These are phyloP conservation scores for Ochetophila trinervis DNA, from an alignment of 306 rosid genomes.

Conservation along the genomic window DNA sequence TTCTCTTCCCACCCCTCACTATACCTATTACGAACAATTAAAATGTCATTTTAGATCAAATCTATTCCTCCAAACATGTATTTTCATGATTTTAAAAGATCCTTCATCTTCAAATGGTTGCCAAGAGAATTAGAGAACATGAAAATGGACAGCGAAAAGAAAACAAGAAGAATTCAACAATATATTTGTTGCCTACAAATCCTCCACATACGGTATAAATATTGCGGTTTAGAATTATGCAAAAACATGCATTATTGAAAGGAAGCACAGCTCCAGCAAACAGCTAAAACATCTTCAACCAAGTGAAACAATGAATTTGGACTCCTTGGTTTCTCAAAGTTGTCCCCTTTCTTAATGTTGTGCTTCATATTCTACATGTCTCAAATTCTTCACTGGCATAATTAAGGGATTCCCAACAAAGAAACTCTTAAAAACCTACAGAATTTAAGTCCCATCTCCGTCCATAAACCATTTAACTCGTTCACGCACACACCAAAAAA, in stretches of 20 bases:
- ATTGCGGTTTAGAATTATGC: conserved; percentile 3
- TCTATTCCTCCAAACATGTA: neutral
- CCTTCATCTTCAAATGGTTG: conserved; percentile 15
- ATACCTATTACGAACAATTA: conserved; percentile 39
- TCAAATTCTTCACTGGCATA: neutral
- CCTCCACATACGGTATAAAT: neutral
- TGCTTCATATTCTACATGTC: neutral
- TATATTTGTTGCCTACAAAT: neutral
- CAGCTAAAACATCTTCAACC: neutral
- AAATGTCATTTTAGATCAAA: conserved; percentile 20
- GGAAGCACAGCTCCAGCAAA: neutral
- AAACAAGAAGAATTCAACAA: neutral
- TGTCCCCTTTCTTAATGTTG: neutral
- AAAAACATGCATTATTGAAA: neutral
- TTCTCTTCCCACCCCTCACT: conserved; percentile 20
- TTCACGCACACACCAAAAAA: no score
- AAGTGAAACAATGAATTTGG: conserved; percentile 1
- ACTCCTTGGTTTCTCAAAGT: neutral
- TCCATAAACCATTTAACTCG: neutral
- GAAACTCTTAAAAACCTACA: neutral
- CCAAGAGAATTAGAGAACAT: neutral
- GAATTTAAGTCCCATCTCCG: conserved; percentile 17
- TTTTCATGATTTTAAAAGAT: conserved; percentile 15
- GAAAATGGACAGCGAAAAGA: neutral
- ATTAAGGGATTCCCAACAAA: neutral